phyloP scores from a whole-genome alignment of 805 yeast species.

The Ogataea trehalophila region DNA sequence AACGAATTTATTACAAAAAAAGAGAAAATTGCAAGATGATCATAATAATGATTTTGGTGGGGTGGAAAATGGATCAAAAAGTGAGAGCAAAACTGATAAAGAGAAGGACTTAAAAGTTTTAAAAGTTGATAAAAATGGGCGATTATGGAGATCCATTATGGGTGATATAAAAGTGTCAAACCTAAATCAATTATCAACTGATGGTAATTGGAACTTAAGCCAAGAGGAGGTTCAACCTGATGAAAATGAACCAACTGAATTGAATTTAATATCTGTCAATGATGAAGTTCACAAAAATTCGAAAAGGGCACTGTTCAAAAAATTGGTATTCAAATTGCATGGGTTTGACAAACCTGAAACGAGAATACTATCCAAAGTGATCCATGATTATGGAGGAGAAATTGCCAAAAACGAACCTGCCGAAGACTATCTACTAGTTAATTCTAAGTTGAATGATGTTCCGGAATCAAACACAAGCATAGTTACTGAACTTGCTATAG shows the following conservation, averaged over 20 bases:
- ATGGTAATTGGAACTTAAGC: constrained; percentile 5
- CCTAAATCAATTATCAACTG: constrained; percentile 2
- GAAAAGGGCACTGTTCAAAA: constrained; percentile 13
- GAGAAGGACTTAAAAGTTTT: constrained; percentile 22
- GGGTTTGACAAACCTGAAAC: constrained; percentile 18
- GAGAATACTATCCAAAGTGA: constrained; percentile 19
- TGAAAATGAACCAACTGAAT: not conserved
- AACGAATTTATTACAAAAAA: constrained; percentile 2
- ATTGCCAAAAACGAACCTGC: not conserved
- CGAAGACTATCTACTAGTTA: constrained; percentile 15
- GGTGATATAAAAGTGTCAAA: constrained; percentile 12
- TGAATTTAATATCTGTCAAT: not conserved
- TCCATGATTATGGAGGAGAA: constrained; percentile 23
- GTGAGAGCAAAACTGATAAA: constrained; percentile 5
- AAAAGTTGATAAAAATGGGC: constrained; percentile 18
- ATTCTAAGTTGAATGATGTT: constrained; percentile 8
- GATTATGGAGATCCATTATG: constrained; percentile 25
- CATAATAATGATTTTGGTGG: not conserved
- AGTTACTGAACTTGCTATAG: constrained; percentile 28
- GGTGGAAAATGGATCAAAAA: not conserved
- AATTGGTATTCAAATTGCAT: constrained; percentile 11
- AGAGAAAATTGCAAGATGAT: constrained; percentile 4
- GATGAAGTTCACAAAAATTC: not conserved
- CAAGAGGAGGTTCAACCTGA: constrained; percentile 1
- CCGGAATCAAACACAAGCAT: not conserved